Evolutionary conservation across 2,329 filamentous ascomycete genomes (phyloP).

Genomic region (Xylariaceae sp.): DNA sequence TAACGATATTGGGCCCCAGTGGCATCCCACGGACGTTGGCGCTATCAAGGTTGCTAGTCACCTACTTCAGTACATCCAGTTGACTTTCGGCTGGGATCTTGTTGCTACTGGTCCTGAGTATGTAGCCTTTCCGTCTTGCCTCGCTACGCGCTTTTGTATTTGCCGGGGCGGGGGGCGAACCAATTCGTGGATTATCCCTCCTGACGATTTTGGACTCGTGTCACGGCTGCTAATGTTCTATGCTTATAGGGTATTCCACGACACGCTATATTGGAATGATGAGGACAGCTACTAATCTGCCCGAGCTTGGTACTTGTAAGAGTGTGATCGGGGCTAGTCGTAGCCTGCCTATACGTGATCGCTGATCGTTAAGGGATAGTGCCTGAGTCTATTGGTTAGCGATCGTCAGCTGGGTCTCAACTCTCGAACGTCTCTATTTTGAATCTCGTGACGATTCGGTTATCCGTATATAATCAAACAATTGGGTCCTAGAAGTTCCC

Average conservation of each 20-base stretch:
- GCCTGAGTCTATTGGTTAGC: too few species aligned
- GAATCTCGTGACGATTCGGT: too few species aligned
- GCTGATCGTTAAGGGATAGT: too few species aligned
- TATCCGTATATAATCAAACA: too few species aligned
- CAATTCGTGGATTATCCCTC: not conserved
- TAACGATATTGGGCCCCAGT: conserved; percentile 56
- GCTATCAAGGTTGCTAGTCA: conserved; percentile 59
- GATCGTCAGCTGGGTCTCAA: too few species aligned
- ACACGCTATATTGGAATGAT: conserved; percentile 52
- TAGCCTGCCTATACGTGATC: too few species aligned
- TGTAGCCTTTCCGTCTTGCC: conserved; percentile 32
- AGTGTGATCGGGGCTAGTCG: not conserved
- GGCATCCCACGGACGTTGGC: conserved; percentile 58
- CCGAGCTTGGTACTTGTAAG: not conserved
- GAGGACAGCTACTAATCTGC: conserved; percentile 39
- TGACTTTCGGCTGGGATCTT: conserved; percentile 54
- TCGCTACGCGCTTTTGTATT: not conserved
- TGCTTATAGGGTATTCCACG: conserved; percentile 34
- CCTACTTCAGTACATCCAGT: conserved; percentile 52
- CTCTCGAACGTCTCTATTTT: too few species aligned
- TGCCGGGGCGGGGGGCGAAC: not conserved
- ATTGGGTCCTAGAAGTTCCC: too few species aligned
- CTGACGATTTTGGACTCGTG: not conserved
- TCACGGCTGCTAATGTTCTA: conserved; percentile 1
- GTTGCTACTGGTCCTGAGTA: conserved; percentile 51